Base-by-base conservation (phyloP, 2,329 filamentous ascomycete species). In the Rhynchosporium agropyri region DNA sequence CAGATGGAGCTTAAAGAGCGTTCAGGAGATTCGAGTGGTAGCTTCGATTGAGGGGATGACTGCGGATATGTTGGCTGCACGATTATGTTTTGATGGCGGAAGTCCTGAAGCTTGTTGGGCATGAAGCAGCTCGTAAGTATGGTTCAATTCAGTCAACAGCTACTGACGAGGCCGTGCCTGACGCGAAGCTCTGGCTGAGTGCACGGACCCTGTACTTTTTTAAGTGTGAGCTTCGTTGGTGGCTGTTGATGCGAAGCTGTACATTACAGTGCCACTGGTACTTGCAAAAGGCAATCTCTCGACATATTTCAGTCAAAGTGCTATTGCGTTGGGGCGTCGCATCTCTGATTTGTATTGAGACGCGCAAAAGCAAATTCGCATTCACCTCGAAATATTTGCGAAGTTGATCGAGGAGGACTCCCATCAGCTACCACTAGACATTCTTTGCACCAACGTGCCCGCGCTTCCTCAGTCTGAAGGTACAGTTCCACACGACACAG, bases 1-100 rank as follows among this genome's bases (percentile, higher is more conserved):
- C 50, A 50, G 60, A 49, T 59, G 60, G 58, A 69, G 64, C 68
- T 66, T 63, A 53, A 60, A 48, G 60, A 65, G 65, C 65, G 61
- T 51, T 36, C 53, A 40, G 26, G 54, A 29, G 58, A 59, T 40
- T 20, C 31, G 43, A 26, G 12, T 3, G 33, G 28, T 42, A 45
- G 38, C 1, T 49, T 28, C 33, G n/a, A n/a, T 57, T 33, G 42
- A 28, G 36, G 20, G n/a, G 31, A 36, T 28, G 45, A 28, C 45
- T 15, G 33, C 20, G 28, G 36, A 38, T 42, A 46, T 29, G 28
- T 33, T 33, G 36, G 13, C 33, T 36, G 26, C 20, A 45, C 3
- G 26, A 26, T 28, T 45, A 45, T 20, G 13, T 8, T 26, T 43
- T 43, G 48, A 51, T 54, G 51, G 3, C 58, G 43, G 45, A 56